These are phyloP conservation scores for Arthrocladium fulminans DNA, from an alignment of 2,329 filamentous ascomycete species.

Conservation along the genomic window DNA sequence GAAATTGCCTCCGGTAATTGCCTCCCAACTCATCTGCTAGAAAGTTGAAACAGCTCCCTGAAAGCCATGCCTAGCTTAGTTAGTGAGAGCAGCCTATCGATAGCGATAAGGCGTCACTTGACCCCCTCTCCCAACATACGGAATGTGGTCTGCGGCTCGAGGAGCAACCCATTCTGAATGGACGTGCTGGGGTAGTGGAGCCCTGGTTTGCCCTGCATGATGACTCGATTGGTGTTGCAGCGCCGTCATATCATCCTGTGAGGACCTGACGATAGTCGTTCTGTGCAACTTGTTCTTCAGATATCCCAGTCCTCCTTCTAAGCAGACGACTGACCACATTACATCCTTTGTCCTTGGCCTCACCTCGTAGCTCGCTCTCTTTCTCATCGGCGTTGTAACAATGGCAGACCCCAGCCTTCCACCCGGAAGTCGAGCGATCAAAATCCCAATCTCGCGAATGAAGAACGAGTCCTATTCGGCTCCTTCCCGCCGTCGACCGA, in stretches of 20 bases:
- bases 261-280: too few relatives aligned
- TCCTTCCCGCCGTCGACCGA: constrained; percentile 15
- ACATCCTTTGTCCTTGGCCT: not conserved
- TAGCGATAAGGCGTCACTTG: constrained; percentile 2
- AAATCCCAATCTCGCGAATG: constrained; percentile 19
- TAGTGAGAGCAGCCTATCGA: not conserved
- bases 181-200: not conserved
- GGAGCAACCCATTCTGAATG: not conserved
- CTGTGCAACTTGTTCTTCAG: not conserved
- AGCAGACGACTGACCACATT: not conserved
- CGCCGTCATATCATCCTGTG: too few relatives aligned
- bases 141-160: not conserved
- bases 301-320: not conserved
- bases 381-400: not conserved
- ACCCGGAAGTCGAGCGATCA: constrained; percentile 20
- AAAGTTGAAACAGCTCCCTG: not conserved
- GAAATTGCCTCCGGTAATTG: too few relatives aligned
- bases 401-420: constrained; percentile 1
- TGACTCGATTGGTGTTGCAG: not conserved
- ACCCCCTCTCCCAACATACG: not conserved
- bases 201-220: not conserved
- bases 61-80: not conserved
- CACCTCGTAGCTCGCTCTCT: not conserved
- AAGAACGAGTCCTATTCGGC: constrained; percentile 10
- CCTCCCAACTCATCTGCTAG: too few relatives aligned